Evolutionary conservation across 768 basidiomycete genomes (phyloP).

Genomic region (Termitomyces sp.): DNA sequence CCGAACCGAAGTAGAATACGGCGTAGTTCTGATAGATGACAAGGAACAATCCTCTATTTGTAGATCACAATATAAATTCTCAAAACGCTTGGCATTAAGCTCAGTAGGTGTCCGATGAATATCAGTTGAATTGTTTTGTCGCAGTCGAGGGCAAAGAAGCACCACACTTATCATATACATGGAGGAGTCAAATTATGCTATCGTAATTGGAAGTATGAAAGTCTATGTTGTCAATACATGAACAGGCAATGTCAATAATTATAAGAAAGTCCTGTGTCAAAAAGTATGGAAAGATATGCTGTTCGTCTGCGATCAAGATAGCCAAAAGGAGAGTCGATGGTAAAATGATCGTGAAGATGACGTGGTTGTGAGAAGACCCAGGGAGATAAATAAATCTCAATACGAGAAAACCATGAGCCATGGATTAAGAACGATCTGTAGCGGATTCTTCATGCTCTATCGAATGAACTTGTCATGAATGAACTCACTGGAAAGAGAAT

Average conservation of each 20-base stretch:
- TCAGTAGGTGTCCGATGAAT: background rate
- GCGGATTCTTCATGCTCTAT: background rate
- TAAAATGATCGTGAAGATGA: background rate
- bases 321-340: slow-evolving; percentile 3
- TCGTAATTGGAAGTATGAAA: background rate
- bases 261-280: background rate
- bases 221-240: background rate
- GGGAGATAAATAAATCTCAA: slow-evolving; percentile 23
- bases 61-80: too few relatives aligned
- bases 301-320: background rate
- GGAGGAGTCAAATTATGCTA: background rate
- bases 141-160: background rate
- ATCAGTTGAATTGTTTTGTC: background rate
- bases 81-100: background rate
- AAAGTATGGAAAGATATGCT: slow-evolving; percentile 2
- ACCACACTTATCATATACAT: background rate
- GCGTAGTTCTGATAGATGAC: too few relatives aligned
- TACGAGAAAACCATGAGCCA: slow-evolving; percentile 84
- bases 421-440: slow-evolving; percentile 76
- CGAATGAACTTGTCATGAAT: background rate
- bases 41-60: too few relatives aligned
- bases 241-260: background rate
- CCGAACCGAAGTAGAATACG: too few relatives aligned
- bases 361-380: background rate
- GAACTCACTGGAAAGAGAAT: slow-evolving; percentile 66